Evolutionary conservation across 257 asterid genomes (phyloP).

Genomic region (Forsythia suspensa): DNA sequence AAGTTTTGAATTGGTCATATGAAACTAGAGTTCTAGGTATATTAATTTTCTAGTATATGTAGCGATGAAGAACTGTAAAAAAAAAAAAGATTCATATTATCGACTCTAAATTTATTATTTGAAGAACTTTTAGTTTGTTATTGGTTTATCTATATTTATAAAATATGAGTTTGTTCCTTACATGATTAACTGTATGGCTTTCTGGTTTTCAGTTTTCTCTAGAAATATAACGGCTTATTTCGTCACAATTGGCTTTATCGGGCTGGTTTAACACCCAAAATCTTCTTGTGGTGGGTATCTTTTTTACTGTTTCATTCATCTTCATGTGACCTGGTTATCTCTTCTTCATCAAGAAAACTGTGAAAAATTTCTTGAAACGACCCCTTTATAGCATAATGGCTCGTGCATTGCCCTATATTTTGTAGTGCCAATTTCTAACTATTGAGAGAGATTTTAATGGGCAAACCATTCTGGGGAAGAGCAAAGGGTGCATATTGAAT

Average conservation of each 20-base stretch:
- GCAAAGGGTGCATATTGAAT: slow-evolving; percentile 97
- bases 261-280: slow-evolving; percentile 28
- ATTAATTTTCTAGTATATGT: too few relatives aligned
- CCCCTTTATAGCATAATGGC: neutral
- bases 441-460: slow-evolving; percentile 62
- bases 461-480: slow-evolving; percentile 97
- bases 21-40: neutral
- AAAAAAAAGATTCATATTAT: too few relatives aligned
- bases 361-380: neutral
- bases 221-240: too few relatives aligned
- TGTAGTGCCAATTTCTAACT: slow-evolving; percentile 12
- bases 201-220: too few relatives aligned
- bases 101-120: neutral
- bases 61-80: too few relatives aligned
- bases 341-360: slow-evolving; percentile 17
- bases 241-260: slow-evolving; percentile 24
- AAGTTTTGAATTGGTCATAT: neutral
- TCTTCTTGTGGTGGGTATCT: slow-evolving; percentile 33
- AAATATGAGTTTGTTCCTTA: too few relatives aligned
- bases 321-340: neutral
- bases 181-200: too few relatives aligned
- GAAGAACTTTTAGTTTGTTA: too few relatives aligned
- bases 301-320: neutral
- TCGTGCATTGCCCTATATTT: neutral
- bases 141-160: neutral